Base-by-base conservation (phyloP, 306 rosid genomes). In the Betula pendula region DNA sequence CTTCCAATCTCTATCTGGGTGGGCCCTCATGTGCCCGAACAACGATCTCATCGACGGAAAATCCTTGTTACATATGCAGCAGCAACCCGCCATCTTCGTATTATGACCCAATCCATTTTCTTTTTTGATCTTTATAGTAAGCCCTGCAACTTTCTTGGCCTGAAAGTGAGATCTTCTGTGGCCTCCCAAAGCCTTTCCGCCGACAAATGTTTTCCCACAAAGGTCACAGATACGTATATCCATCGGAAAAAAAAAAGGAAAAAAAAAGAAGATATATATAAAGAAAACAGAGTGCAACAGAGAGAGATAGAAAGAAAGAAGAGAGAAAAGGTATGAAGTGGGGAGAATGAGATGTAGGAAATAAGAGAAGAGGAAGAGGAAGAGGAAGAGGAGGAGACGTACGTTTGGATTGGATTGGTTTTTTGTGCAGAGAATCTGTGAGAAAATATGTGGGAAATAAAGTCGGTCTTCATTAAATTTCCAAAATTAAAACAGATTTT, bases 21-120 rank as follows among this genome's bases (percentile, higher is more conserved):
- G 89, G 69, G 70, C 73, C 40, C 86, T 79, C 89, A 85, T 76
- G 78, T 85, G 89, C 0, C 86, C 89, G 22, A 29, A 85, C 69
- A 85, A 51, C 15, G 86, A 70, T 49, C 76, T 79, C 59, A 24
- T n/a, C 5, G 84, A 71, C 15, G 60, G 62, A 33, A 85, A 85
- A 14, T 22, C 50, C 47, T 53, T 82, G 0, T 17, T 25, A 40
- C 88, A 81, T 3, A 63, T 1, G 33, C 42, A 6, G 53, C 88
- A 85, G 42, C 42, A 38, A 5, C 8, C 42, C 42, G 6, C 42
- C 42, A 38, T 38, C 42, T 38, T 38, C 1, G 42, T 35, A 6
- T n/a, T n/a, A n/a, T n/a, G n/a, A n/a, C n/a, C n/a, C n/a, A n/a
- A n/a, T n/a, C 3, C 40, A 35, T 3, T 4, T 11, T 3, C 1